Conservation (phyloP, 2,329 filamentous ascomycete genomes). For the Neurospora crassa region DNA sequence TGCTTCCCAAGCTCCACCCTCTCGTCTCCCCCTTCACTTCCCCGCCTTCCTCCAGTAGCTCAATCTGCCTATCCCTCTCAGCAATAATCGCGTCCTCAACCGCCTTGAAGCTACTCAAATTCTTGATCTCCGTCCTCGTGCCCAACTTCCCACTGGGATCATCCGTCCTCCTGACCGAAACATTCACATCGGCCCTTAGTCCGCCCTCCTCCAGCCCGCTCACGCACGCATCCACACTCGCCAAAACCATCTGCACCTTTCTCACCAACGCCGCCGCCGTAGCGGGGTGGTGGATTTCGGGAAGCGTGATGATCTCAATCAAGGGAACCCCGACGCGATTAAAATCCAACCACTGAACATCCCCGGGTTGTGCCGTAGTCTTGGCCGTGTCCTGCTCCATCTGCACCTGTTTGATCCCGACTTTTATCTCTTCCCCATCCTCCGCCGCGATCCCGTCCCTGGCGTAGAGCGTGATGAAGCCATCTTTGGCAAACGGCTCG, state of each 20-base stretch:
- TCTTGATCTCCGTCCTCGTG: constrained; percentile 86
- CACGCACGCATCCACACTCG: constrained; percentile 73
- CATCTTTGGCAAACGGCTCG: constrained; percentile 58
- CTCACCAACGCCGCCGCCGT: constrained; percentile 83
- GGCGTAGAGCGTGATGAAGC: constrained; percentile 57
- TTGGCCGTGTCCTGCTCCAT: constrained; percentile 98
- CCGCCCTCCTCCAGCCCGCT: constrained; percentile 91
- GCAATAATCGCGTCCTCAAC: constrained; percentile 91
- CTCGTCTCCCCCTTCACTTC: constrained; percentile 76
- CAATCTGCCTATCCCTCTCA: constrained; percentile 82
- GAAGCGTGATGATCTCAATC: constrained; percentile 89
- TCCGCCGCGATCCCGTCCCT: constrained; percentile 73
- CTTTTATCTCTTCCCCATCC: constrained; percentile 63
- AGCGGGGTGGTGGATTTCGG: constrained; percentile 76
- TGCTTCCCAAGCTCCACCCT: constrained; percentile 81
- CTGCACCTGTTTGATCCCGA: constrained; percentile 83
- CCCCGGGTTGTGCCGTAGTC: constrained; percentile 68
- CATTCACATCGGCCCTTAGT: constrained; percentile 87
- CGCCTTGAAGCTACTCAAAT: constrained; percentile 86
- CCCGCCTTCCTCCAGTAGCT: constrained; percentile 65
- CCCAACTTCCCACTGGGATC: not conserved
- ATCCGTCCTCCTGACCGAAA: constrained; percentile 61
- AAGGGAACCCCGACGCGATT: constrained; percentile 87
- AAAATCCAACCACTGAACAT: constrained; percentile 76
- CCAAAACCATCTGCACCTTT: constrained; percentile 76